phyloP scores from a whole-genome alignment of 2,329 filamentous ascomycete species.

The Emericellopsis atlantica region DNA sequence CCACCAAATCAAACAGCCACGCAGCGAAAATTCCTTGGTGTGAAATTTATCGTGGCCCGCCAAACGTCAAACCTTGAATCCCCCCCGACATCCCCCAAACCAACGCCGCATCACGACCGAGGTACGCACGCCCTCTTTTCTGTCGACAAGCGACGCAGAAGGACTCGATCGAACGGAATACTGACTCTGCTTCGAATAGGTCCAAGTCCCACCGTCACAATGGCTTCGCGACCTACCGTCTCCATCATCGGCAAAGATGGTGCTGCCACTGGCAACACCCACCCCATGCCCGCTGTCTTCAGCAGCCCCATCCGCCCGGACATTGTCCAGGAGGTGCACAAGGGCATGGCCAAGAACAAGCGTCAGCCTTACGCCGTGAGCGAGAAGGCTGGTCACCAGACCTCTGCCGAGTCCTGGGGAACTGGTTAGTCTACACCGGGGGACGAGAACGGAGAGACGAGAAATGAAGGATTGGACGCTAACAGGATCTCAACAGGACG shows the following conservation, averaged over 20 bases:
- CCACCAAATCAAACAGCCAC: conserved; percentile 18
- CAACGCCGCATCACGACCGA: conserved; percentile 27
- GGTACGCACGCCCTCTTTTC: conserved; percentile 14
- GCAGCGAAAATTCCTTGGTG: conserved; percentile 16
- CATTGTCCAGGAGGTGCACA: conserved; percentile 98
- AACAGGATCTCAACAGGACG: conserved; percentile 52
- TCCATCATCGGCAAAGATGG: conserved; percentile 96
- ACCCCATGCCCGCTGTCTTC: conserved; percentile 95
- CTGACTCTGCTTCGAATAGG: conserved; percentile 3
- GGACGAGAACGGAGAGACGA: neutral
- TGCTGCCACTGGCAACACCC: conserved; percentile 76
- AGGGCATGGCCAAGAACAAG: conserved; percentile 99
- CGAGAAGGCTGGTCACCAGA: conserved; percentile 99
- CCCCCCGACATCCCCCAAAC: conserved; percentile 18
- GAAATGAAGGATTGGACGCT: conserved; percentile 5
- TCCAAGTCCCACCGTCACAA: conserved; percentile 39
- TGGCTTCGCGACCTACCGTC: conserved; percentile 96
- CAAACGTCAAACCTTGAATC: conserved; percentile 9
- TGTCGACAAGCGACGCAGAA: neutral
- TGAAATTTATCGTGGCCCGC: conserved; percentile 22
- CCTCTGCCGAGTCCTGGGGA: conserved; percentile 99
- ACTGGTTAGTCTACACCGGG: conserved; percentile 60
- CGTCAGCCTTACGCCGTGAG: conserved; percentile 98
- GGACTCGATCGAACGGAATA: neutral
- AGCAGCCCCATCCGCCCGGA: conserved; percentile 93